Evolutionary conservation across 228 moss, liverwort and hornwort genomes (phyloP), one percentile per base, ranked within the genome.

Genomic region (Sphagnum magellanicum): DNA sequence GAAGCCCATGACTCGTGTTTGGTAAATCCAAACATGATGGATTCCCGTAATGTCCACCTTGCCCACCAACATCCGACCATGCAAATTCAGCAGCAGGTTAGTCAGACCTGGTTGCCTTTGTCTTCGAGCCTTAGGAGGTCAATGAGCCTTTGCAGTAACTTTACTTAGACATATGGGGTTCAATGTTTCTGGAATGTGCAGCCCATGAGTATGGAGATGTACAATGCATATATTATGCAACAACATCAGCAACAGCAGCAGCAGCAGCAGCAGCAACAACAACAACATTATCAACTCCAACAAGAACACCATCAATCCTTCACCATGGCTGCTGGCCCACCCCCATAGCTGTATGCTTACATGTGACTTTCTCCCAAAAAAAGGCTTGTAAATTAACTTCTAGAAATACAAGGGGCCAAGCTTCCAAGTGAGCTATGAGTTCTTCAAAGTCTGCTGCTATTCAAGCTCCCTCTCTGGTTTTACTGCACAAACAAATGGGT

Each of bases 51-150:
- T 69, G 87, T 76, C 52, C 86, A 81, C 62, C 57, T 91, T 58
- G 84, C 90, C 63, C 87, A 84, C 69, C 95, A 86, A 70, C 88
- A 87, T 48, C 86, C 81, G 69, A 71, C 84, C 13, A 81, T 90
- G 86, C 95, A 87, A 69, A 66, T 89, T 74, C 49, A 71, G 50
- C 81, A 83, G 55, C 84, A 83, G 87, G 95, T 96, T 7, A 68
- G 73, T 74, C 15, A 48, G 47, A 48, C 52, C 14, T 10, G 50
- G 55, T 55, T 55, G 59, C 11, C 12, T 11, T 59, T 59, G 59
- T 11, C 11, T 59, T 15, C 1, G 3, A 59, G 59, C 59, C 12
- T 11, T 59, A 15, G 15, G 15, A 11, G 11, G 59, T 59, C 12
- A 59, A 11, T 59, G 11, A 66, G 66, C 12, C 8, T 49, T n/a